Evolutionary conservation across 2,329 filamentous ascomycete genomes (phyloP).

Genomic region (Lasiodiplodia sp.): DNA sequence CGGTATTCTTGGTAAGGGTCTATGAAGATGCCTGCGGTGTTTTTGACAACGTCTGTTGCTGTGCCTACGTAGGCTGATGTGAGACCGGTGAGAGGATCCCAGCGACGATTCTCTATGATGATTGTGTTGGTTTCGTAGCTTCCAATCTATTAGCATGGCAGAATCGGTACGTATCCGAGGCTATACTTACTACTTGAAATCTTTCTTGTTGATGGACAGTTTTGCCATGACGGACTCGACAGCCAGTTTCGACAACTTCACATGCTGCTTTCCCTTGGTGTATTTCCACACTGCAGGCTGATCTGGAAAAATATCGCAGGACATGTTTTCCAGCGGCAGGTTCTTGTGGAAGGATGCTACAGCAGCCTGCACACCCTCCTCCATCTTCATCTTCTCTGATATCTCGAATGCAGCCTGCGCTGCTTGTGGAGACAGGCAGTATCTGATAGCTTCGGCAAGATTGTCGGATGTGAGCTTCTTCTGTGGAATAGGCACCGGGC

Average conservation of each 20-base stretch:
- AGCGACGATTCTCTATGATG: constrained; percentile 43
- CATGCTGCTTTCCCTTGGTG: not conserved
- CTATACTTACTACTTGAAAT: constrained; percentile 3
- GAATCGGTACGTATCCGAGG: not conserved
- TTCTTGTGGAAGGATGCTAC: constrained; percentile 56
- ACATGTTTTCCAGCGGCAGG: constrained; percentile 54
- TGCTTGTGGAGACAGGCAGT: constrained; percentile 51
- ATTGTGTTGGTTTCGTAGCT: constrained; percentile 12
- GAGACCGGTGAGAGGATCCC: constrained; percentile 72
- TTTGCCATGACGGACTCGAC: not conserved
- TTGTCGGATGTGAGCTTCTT: constrained; percentile 54
- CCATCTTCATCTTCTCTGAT: constrained; percentile 50
- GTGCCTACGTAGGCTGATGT: constrained; percentile 65
- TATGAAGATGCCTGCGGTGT: constrained; percentile 63
- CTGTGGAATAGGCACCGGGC: constrained; percentile 57
- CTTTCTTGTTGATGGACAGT: not conserved
- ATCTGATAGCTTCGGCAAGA: constrained; percentile 56
- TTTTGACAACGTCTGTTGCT: constrained; percentile 62
- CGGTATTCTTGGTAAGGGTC: constrained; percentile 15
- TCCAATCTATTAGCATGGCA: not conserved
- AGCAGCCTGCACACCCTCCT: constrained; percentile 52
- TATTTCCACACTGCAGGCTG: constrained; percentile 72
- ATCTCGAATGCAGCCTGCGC: constrained; percentile 48
- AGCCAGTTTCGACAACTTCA: constrained; percentile 1
- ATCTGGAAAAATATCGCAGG: constrained; percentile 72